Conservation (phyloP, 139 green algal genomes). For the Coccomyxa sp. region DNA sequence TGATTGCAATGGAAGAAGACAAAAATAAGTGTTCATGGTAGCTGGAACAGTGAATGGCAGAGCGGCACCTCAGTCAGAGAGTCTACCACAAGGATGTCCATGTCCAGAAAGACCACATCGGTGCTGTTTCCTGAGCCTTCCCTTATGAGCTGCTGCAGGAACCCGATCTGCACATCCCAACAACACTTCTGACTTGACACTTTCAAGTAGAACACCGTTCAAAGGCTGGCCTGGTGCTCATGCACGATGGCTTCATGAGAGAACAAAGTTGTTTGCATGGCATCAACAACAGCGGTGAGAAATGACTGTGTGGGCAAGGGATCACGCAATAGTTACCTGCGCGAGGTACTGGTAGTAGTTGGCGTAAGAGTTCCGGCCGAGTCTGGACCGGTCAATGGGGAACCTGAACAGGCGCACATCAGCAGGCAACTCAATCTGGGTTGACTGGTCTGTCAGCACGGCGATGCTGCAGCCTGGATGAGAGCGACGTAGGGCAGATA, state of each 20-base stretch:
- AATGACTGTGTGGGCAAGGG: too few relatives aligned
- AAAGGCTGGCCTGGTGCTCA: background rate
- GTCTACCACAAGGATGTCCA: constrained; percentile 1
- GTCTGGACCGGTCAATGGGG: background rate
- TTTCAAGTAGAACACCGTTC: background rate
- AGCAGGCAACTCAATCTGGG: background rate
- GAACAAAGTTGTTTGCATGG: background rate
- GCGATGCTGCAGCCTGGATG: constrained; percentile 1
- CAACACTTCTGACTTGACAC: background rate
- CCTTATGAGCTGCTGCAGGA: background rate
- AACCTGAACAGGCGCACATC: background rate
- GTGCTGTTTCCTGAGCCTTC: background rate
- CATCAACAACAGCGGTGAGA: too few relatives aligned
- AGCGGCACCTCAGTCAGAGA: background rate
- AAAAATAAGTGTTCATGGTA: background rate
- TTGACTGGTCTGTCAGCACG: background rate
- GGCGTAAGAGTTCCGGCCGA: constrained; percentile 1
- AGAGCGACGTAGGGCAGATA: background rate
- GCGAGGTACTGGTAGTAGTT: constrained; percentile 9
- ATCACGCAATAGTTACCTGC: background rate
- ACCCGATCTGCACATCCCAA: background rate
- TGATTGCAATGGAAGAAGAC: background rate
- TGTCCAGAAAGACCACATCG: constrained; percentile 3
- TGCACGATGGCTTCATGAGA: background rate
- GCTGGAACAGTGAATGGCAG: background rate